These are phyloP conservation scores for Aspergillus neotritici DNA, from an alignment of 2,329 filamentous ascomycete genomes.

Conservation along the genomic window DNA sequence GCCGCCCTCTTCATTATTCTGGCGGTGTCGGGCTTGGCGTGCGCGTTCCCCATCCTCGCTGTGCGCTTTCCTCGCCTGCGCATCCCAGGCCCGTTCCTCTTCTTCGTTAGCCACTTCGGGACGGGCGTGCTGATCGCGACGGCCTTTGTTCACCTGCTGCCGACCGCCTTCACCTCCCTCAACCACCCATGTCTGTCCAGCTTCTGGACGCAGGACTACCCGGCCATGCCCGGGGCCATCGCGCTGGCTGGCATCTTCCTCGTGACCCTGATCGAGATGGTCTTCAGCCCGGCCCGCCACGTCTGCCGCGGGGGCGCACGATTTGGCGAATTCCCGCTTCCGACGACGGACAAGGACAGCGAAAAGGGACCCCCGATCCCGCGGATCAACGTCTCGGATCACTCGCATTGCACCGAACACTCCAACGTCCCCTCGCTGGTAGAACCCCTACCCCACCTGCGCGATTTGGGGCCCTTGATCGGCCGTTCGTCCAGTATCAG, in stretches of 20 bases:
- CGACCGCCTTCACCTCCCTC: slow-evolving; percentile 53
- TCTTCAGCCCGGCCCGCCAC: slow-evolving; percentile 41
- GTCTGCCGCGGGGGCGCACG: slow-evolving; percentile 20
- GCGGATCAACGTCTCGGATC: background rate
- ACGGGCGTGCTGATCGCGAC: slow-evolving; percentile 83
- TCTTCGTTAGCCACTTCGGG: slow-evolving; percentile 63
- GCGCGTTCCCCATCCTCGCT: slow-evolving; percentile 61
- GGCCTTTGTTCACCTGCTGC: slow-evolving; percentile 72
- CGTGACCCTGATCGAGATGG: slow-evolving; percentile 52
- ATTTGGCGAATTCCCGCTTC: background rate
- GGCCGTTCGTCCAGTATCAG: slow-evolving; percentile 26
- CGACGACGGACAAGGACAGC: background rate
- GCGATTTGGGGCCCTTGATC: slow-evolving; percentile 23
- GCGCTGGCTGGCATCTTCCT: slow-evolving; percentile 42
- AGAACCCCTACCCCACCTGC: slow-evolving; percentile 17
- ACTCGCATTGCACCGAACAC: background rate
- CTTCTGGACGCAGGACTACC: slow-evolving; percentile 44
- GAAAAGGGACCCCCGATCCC: background rate
- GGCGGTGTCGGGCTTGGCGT: slow-evolving; percentile 50
- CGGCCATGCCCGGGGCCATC: slow-evolving; percentile 46
- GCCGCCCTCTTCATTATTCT: slow-evolving; percentile 61
- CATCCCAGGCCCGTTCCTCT: slow-evolving; percentile 44
- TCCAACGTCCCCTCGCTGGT: slow-evolving; percentile 1
- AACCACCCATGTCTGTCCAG: slow-evolving; percentile 49
- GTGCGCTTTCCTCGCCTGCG: slow-evolving; percentile 53